Conservation (phyloP, 257 asterid species). For the Solanum tarapatanum region DNA sequence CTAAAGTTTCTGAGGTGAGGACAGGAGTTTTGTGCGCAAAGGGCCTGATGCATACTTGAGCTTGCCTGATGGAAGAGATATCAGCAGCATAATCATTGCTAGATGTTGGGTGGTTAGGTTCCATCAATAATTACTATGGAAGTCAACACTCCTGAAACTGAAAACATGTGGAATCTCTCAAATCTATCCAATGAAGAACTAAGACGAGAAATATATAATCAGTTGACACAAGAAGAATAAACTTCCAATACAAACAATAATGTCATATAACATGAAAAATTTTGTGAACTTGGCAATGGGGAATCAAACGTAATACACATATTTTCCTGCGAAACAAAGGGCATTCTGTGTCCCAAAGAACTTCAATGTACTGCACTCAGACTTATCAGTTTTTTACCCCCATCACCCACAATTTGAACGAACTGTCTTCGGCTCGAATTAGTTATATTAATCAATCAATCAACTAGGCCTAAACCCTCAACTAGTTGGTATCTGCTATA, state of each 20-base stretch:
- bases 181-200: background rate
- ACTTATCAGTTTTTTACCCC: background rate
- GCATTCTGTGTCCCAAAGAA: background rate
- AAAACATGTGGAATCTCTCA: background rate
- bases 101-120: constrained; percentile 22
- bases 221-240: background rate
- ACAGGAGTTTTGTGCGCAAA: constrained; percentile 61
- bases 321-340: background rate
- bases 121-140: constrained; percentile 27
- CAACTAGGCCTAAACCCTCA: background rate
- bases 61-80: constrained; percentile 57
- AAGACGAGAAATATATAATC: background rate
- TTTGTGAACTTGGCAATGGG: background rate
- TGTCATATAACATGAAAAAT: background rate
- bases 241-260: background rate
- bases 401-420: background rate
- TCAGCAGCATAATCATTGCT: constrained; percentile 59
- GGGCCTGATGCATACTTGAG: constrained; percentile 43
- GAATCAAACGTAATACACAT: background rate
- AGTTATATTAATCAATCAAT: background rate
- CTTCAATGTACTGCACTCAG: background rate
- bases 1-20: constrained; percentile 59
- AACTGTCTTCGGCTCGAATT: background rate
- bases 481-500: background rate
- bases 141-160: background rate